These are phyloP conservation scores for Myxozyma vanderwaltii DNA, from an alignment of 805 yeast species.

Conservation along the genomic window DNA sequence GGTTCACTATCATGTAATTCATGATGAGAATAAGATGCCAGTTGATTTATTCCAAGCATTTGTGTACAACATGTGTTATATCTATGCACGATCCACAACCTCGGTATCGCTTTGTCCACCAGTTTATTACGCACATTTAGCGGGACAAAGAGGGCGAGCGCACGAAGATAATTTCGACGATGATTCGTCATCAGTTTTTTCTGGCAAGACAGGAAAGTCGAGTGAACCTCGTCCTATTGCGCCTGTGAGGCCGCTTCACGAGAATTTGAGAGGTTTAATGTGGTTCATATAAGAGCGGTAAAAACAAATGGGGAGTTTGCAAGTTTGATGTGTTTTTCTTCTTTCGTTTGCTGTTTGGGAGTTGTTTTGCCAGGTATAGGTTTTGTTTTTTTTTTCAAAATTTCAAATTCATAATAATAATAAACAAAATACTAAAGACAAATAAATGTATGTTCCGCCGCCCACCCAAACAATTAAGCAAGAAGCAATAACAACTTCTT, in stretches of 20 bases:
- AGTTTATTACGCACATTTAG: constrained; percentile 42
- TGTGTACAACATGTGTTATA: constrained; percentile 41
- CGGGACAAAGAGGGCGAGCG: constrained; percentile 43
- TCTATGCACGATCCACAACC: constrained; percentile 42
- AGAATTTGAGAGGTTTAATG: constrained; percentile 11
- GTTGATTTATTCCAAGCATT: constrained; percentile 33
- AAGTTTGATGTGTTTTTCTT: too few species aligned
- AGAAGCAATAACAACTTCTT: not conserved
- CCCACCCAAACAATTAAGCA: constrained; percentile 6
- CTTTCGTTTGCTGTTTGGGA: too few species aligned
- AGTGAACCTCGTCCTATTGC: not conserved
- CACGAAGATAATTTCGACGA: constrained; percentile 29
- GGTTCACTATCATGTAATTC: constrained; percentile 42
- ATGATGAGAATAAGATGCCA: constrained; percentile 39
- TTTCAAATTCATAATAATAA: not conserved
- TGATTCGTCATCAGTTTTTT: constrained; percentile 10
- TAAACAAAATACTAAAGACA: not conserved
- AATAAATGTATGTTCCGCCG: constrained; percentile 16
- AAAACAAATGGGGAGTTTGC: too few species aligned
- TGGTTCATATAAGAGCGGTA: constrained; percentile 15
- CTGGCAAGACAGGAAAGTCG: constrained; percentile 7
- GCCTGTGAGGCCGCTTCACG: constrained; percentile 10
- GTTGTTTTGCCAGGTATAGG: not conserved
- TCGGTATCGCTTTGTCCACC: constrained; percentile 44
- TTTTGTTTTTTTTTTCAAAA: not conserved